Percentiles rank a stretch among this genome's conserved stretches.
Conservation (phyloP, 768 basidiomycete species). For the Myochromella boudieri region DNA sequence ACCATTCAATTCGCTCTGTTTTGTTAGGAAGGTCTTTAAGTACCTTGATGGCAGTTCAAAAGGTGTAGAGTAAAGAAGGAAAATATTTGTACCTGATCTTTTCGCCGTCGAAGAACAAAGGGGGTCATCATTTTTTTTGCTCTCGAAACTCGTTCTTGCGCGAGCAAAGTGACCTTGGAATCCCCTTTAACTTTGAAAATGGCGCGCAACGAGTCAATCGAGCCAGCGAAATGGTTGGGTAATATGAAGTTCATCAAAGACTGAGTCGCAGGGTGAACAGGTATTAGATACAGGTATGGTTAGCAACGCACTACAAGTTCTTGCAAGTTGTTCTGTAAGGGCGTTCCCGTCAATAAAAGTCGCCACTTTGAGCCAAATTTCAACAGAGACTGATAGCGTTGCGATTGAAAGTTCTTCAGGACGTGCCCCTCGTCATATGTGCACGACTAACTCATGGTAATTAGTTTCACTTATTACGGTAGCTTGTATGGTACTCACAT, state of each 20-base stretch:
- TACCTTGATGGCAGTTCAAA: conserved; percentile 48
- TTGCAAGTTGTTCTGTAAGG: conserved; percentile 89
- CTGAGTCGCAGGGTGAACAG: conserved; percentile 38
- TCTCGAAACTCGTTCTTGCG: conserved; percentile 89
- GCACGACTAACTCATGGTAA: conserved; percentile 71
- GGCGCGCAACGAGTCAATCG: conserved; percentile 78
- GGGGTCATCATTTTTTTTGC: conserved; percentile 99
- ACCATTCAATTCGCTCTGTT: conserved; percentile 92
- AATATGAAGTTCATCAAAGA: conserved; percentile 98
- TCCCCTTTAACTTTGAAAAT: conserved; percentile 99
- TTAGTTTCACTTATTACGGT: conserved; percentile 1
- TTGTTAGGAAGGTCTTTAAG: conserved; percentile 92
- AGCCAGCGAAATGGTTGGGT: conserved; percentile 80
- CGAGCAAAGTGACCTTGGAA: conserved; percentile 81
- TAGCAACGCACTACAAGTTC: conserved; percentile 72
- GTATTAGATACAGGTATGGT: neutral
- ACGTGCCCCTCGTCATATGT: conserved; percentile 98
- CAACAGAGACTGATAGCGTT: conserved; percentile 87
- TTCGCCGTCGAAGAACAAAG: conserved; percentile 94
- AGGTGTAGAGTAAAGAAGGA: neutral
- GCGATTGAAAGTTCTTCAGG: conserved; percentile 97
- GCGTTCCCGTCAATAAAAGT: conserved; percentile 91
- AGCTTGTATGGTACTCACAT: conserved; percentile 57
- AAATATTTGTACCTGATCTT: conserved; percentile 70
- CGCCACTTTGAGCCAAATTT: conserved; percentile 88